phyloP scores from a whole-genome alignment of 2,329 filamentous ascomycete genomes.

The Pyricularia pennisetigena region DNA sequence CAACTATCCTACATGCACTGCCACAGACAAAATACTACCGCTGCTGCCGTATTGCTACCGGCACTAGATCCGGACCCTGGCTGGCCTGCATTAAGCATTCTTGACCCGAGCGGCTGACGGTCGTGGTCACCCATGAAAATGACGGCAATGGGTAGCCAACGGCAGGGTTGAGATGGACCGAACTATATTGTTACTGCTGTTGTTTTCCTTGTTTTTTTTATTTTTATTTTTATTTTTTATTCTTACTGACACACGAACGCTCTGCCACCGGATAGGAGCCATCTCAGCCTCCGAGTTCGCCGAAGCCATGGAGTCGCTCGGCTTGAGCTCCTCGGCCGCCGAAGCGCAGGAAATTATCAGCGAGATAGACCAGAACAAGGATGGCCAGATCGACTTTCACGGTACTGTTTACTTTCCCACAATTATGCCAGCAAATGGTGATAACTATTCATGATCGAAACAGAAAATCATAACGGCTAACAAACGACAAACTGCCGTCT shows the following conservation, averaged over 20 bases:
- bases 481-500: background rate
- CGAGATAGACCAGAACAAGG: conserved; percentile 55
- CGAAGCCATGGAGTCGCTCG: conserved; percentile 53
- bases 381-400: conserved; percentile 56
- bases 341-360: conserved; percentile 59
- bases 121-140: background rate
- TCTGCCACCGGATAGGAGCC: conserved; percentile 31
- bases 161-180: background rate
- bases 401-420: conserved; percentile 23
- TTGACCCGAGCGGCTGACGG: background rate
- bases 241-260: background rate
- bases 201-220: background rate
- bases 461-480: background rate
- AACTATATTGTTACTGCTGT: background rate
- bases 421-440: background rate
- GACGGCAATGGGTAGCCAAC: background rate
- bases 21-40: background rate
- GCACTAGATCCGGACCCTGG: background rate
- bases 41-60: background rate
- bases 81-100: background rate
- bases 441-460: background rate
- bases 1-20: background rate
- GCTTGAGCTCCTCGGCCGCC: conserved; percentile 50
- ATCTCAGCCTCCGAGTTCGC: conserved; percentile 56
- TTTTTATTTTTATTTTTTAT: too few species aligned